Evolutionary conservation across 2,329 filamentous ascomycete species (phyloP), one percentile per base, ranked within the genome.

Genomic region (Stachybotrys echinatus): DNA sequence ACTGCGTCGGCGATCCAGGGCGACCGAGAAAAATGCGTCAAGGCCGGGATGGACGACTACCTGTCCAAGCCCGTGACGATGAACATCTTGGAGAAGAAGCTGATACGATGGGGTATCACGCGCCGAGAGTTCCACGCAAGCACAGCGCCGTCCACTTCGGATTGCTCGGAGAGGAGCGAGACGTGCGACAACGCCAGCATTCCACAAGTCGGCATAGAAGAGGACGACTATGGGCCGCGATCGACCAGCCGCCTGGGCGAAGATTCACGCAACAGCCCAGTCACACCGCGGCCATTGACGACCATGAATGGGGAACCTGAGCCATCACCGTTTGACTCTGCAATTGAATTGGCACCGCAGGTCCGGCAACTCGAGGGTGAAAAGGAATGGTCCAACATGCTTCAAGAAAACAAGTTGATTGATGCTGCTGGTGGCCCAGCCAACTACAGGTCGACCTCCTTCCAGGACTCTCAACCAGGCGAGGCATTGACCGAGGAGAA

Each of bases 11-110:
- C 92, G 3, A 97, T 97, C 54, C 88, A 94, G 64, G 92, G 92
- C 18, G 92, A 97, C 64, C 80, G 92, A 45, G 92, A 97, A 65
- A 96, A 95, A 70, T 96, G 92, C 59, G 74, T 96, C 18, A 89
- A 91, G 47, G 89, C 90, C 2, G 92, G 92, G 42, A 97, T 97
- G 92, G 96, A 96, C 67, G 94, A 96, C 61, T 97, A 96, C 61
- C 80, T 96, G 5, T 88, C 83, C 4, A 88, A 88, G 60, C 87
- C 87, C 2, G 87, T 90, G 39, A 86, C 84, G 57, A 80, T 84
- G 55, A 77, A 78, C 47, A 77, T 82, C 5, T 67, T 90, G 7
- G 86, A 89, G 64, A 80, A 74, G 57, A 89, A 88, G 83, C 74
- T 90, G 38, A 71, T 88, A 20, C 81, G 85, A 49, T 89, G 87